Conservation (phyloP, 768 basidiomycete genomes). For the Tricholoma terreum region DNA sequence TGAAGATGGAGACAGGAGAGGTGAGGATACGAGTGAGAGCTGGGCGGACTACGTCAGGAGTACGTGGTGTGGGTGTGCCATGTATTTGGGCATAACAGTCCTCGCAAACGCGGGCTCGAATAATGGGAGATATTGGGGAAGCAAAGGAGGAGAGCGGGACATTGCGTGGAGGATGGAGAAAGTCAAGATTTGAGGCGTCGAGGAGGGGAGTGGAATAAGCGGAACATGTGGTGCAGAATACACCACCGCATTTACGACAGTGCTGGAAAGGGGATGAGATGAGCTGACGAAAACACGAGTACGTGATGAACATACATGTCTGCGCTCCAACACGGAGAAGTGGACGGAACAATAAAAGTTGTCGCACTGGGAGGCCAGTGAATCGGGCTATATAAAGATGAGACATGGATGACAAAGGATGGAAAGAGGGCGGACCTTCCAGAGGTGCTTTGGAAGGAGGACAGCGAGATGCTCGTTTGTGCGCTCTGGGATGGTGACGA, state of each 20-base stretch:
- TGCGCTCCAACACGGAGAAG: slow-evolving; percentile 70
- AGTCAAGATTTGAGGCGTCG: slow-evolving; percentile 67
- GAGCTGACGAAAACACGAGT: background rate
- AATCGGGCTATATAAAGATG: slow-evolving; percentile 50
- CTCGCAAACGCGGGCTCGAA: slow-evolving; percentile 65
- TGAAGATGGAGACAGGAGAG: slow-evolving; percentile 39
- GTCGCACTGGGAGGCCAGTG: slow-evolving; percentile 61
- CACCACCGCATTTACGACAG: slow-evolving; percentile 81
- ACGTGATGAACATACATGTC: slow-evolving; percentile 53
- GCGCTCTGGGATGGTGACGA: slow-evolving; percentile 29
- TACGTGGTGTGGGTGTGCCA: slow-evolving; percentile 47
- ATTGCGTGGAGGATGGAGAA: slow-evolving; percentile 69
- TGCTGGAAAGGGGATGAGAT: slow-evolving; percentile 46
- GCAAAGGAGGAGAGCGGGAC: slow-evolving; percentile 57
- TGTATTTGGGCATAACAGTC: slow-evolving; percentile 76
- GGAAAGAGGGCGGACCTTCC: slow-evolving; percentile 53
- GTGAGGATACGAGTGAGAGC: slow-evolving; percentile 34
- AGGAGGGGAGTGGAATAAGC: slow-evolving; percentile 59
- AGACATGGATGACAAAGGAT: slow-evolving; percentile 3
- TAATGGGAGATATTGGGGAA: slow-evolving; percentile 57
- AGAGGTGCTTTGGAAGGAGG: slow-evolving; percentile 61
- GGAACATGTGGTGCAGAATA: slow-evolving; percentile 68
- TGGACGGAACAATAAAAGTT: slow-evolving; percentile 64
- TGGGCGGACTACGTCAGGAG: slow-evolving; percentile 34
- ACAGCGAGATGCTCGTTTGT: slow-evolving; percentile 78